These are phyloP conservation scores for Teratosphaeria gauchensis DNA, from an alignment of 2,329 filamentous ascomycete species.

Conservation along the genomic window DNA sequence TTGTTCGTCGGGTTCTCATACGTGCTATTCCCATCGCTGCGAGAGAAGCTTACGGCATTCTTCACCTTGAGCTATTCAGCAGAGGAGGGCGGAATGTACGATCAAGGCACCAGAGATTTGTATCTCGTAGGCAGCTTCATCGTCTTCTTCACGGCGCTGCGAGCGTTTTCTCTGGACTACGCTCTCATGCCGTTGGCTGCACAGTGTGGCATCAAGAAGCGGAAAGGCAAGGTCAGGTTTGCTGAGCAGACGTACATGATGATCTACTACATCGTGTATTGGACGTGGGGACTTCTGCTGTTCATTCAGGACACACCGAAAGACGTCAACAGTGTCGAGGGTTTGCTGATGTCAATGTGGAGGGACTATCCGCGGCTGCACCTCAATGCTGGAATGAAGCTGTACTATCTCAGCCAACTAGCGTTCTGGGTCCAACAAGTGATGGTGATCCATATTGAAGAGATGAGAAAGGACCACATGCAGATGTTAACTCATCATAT, in stretches of 20 bases:
- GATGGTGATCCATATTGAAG: slow-evolving; percentile 87
- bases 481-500: slow-evolving; percentile 96
- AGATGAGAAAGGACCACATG: slow-evolving; percentile 84
- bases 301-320: slow-evolving; percentile 19
- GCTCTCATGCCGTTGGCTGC: slow-evolving; percentile 68
- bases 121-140: slow-evolving; percentile 71
- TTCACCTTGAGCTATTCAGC: slow-evolving; percentile 69
- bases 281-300: slow-evolving; percentile 68
- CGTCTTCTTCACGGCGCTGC: slow-evolving; percentile 75
- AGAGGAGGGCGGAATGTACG: slow-evolving; percentile 49
- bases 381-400: slow-evolving; percentile 65
- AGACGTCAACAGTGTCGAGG: slow-evolving; percentile 9
- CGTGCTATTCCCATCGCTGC: slow-evolving; percentile 68
- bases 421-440: slow-evolving; percentile 94
- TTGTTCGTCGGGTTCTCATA: slow-evolving; percentile 75
- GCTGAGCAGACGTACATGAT: slow-evolving; percentile 91
- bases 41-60: slow-evolving; percentile 74
- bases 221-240: slow-evolving; percentile 69
- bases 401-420: slow-evolving; percentile 82
- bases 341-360: slow-evolving; percentile 52
- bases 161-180: slow-evolving; percentile 80
- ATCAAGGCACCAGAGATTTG: slow-evolving; percentile 67
- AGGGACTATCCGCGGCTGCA: slow-evolving; percentile 73
- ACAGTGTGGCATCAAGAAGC: slow-evolving; percentile 60
- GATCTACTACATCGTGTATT: slow-evolving; percentile 73